Conservation (phyloP, 2,329 filamentous ascomycete species). For the Sphaceloma murrayae region DNA sequence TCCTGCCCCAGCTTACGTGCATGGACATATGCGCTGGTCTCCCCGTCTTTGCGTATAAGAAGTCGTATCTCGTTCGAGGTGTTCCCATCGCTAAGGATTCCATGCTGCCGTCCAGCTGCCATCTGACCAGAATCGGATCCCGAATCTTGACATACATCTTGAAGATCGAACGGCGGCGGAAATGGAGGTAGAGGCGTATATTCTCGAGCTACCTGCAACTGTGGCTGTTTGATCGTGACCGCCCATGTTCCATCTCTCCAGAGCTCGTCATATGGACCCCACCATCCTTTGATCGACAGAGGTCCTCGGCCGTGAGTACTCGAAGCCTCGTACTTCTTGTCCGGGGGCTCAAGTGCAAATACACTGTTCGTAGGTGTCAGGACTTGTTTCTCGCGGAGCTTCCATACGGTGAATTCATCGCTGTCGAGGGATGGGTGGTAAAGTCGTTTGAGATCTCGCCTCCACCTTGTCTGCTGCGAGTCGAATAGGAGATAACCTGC, state of each 20-base stretch:
- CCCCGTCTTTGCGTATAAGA: conserved; percentile 9
- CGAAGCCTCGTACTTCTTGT: too few relatives aligned
- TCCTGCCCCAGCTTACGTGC: background rate
- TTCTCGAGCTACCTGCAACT: conserved; percentile 80
- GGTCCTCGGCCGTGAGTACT: background rate
- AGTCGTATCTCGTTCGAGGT: background rate
- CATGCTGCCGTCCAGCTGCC: too few relatives aligned
- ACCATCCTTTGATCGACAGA: background rate
- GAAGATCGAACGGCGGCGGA: conserved; percentile 15
- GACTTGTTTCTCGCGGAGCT: conserved; percentile 49
- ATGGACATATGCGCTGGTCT: conserved; percentile 9
- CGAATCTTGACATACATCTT: too few relatives aligned
- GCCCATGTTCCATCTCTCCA: conserved; percentile 48
- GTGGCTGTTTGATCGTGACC: conserved; percentile 87
- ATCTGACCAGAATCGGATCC: too few relatives aligned
- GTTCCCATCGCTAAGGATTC: too few relatives aligned
- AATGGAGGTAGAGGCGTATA: conserved; percentile 76
- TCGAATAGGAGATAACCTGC: too few relatives aligned
- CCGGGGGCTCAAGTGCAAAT: conserved; percentile 49
- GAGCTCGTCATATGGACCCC: conserved; percentile 17
- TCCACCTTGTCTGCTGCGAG: too few relatives aligned
- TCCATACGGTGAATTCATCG: conserved; percentile 56
- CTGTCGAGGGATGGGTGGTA: conserved; percentile 41
- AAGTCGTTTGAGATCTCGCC: too few relatives aligned
- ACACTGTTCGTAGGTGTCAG: conserved; percentile 61